These are phyloP conservation scores for Aspergillus versicolor DNA, from an alignment of 2,329 filamentous ascomycete species.

Conservation along the genomic window DNA sequence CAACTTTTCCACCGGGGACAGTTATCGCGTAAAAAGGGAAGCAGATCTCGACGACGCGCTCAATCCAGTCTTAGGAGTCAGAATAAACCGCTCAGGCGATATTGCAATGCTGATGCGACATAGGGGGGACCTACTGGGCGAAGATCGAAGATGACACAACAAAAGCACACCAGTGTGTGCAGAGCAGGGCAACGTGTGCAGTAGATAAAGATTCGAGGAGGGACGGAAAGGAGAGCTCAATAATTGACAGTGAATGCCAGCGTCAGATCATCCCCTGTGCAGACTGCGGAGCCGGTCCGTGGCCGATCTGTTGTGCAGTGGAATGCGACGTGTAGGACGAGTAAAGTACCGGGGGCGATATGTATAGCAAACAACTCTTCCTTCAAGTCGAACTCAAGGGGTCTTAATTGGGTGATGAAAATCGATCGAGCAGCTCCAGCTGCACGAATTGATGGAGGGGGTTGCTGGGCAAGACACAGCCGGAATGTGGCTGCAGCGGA, in stretches of 20 bases:
- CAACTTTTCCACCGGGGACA: slow-evolving; percentile 1
- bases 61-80: slow-evolving; percentile 13
- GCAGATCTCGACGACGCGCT: neutral
- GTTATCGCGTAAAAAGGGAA: neutral
- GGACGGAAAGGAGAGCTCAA: slow-evolving; percentile 1
- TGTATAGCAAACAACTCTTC: slow-evolving; percentile 7
- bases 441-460: slow-evolving; percentile 12
- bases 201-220: neutral
- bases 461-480: slow-evolving; percentile 12
- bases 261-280: slow-evolving; percentile 10
- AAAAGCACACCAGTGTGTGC: neutral
- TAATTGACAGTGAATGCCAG: neutral
- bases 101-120: neutral
- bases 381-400: neutral
- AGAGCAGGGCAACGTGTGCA: neutral
- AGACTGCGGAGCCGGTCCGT: slow-evolving; percentile 2
- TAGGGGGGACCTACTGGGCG: slow-evolving; percentile 8
- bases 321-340: slow-evolving; percentile 14
- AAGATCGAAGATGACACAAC: slow-evolving; percentile 1
- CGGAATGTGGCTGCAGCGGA: slow-evolving; percentile 22
- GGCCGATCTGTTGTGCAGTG: slow-evolving; percentile 13
- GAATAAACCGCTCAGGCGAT: slow-evolving; percentile 9
- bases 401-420: neutral
- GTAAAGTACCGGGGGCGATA: slow-evolving; percentile 5
- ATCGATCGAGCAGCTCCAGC: neutral